Evolutionary conservation across 768 basidiomycete genomes (phyloP).

Genomic region (Fistulinella prunicolor): DNA sequence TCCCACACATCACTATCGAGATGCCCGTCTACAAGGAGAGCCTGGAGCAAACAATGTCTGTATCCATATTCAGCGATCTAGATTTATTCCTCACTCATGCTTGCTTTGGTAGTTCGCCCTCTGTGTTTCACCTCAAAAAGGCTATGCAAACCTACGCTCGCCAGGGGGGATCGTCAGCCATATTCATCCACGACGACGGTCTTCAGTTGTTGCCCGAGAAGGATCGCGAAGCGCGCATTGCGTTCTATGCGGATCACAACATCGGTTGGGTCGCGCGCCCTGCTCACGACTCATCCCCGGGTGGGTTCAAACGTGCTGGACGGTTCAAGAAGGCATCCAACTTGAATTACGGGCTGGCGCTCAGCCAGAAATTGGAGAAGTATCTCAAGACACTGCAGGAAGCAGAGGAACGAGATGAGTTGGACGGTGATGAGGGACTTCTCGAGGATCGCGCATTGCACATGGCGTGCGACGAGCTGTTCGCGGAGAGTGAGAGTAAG

Average conservation of each 20-base stretch:
- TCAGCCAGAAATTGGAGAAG: conserved; percentile 36
- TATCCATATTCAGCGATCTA: conserved; percentile 1
- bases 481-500: conserved; percentile 49
- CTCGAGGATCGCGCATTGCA: conserved; percentile 74
- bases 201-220: conserved; percentile 46
- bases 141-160: conserved; percentile 65
- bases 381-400: conserved; percentile 38
- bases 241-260: conserved; percentile 55
- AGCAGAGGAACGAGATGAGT: conserved; percentile 41
- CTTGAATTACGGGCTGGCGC: conserved; percentile 71
- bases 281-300: conserved; percentile 30
- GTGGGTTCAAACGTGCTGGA: conserved; percentile 49
- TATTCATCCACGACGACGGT: conserved; percentile 63
- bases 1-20: conserved; percentile 78
- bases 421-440: conserved; percentile 37
- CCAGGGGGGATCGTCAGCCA: conserved; percentile 56
- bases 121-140: conserved; percentile 62
- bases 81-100: neutral
- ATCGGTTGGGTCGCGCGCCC: conserved; percentile 64
- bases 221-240: conserved; percentile 47
- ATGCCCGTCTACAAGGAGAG: conserved; percentile 90
- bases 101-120: conserved; percentile 49
- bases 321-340: conserved; percentile 95
- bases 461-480: conserved; percentile 72
- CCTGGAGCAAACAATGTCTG: conserved; percentile 78